Evolutionary conservation across 2,329 filamentous ascomycete species (phyloP).

Genomic region (Alternaria consortialis): DNA sequence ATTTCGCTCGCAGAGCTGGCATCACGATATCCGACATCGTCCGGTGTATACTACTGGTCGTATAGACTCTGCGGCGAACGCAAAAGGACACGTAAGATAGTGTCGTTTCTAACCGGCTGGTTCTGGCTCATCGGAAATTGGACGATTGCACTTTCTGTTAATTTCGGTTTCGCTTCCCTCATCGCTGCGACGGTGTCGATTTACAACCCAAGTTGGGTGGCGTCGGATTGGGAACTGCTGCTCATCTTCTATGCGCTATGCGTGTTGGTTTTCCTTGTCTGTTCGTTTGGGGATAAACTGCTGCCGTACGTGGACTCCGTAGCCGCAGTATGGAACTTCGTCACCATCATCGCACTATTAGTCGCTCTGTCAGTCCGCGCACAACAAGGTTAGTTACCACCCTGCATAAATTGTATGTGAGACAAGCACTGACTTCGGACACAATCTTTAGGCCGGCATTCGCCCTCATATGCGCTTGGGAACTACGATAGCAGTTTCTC

Average conservation of each 20-base stretch:
- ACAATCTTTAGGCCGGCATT: too few species aligned
- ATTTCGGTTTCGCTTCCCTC: constrained; percentile 11
- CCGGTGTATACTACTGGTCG: constrained; percentile 20
- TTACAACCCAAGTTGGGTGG: neutral
- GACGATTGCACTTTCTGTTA: constrained; percentile 20
- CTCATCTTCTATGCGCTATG: too few species aligned
- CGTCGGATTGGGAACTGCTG: too few species aligned
- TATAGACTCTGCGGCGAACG: constrained; percentile 11
- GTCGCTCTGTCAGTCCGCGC: neutral
- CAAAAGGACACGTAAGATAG: constrained; percentile 8
- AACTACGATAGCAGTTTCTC: neutral
- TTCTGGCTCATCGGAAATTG: constrained; percentile 22
- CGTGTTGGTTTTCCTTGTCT: constrained; percentile 40
- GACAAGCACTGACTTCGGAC: too few species aligned
- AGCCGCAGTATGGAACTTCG: constrained; percentile 18
- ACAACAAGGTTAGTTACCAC: neutral
- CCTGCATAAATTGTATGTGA: too few species aligned
- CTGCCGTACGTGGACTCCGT: constrained; percentile 67
- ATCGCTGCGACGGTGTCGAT: neutral
- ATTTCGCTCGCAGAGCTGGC: constrained; percentile 18
- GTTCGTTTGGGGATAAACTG: constrained; percentile 71
- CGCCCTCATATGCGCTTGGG: too few species aligned
- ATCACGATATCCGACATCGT: constrained; percentile 19
- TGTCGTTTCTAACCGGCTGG: constrained; percentile 17
- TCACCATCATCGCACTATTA: constrained; percentile 16